phyloP scores from a whole-genome alignment of 345 rosid genomes.

The Citrus inodora region DNA sequence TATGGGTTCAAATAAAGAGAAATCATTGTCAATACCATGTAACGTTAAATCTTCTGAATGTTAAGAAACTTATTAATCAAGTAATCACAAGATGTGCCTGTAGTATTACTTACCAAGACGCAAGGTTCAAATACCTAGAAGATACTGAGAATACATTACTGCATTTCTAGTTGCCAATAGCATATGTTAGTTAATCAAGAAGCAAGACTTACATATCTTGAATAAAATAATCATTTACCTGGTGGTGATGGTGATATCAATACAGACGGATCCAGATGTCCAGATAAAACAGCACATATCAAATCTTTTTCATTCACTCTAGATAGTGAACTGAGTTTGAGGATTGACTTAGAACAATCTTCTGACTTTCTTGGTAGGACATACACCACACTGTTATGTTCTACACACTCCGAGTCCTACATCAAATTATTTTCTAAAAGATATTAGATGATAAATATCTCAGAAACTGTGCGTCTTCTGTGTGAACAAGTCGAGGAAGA shows the following conservation, averaged over 20 bases:
- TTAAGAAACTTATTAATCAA: not conserved
- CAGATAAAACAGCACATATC: constrained; percentile 63
- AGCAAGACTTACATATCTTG: constrained; percentile 3
- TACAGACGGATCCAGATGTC: constrained; percentile 51
- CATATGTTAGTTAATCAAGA: not conserved
- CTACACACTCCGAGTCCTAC: constrained; percentile 51
- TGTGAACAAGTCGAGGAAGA: not conserved
- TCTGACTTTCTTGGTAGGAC: constrained; percentile 56
- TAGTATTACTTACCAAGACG: not conserved
- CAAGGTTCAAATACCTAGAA: not conserved
- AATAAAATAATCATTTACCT: constrained; percentile 36
- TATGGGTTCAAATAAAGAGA: not conserved
- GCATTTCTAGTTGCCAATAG: not conserved
- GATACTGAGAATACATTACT: too few relatives aligned
- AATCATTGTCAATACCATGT: not conserved
- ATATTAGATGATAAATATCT: not conserved
- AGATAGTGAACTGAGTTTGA: constrained; percentile 49
- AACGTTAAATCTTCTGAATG: not conserved
- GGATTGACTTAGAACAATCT: constrained; percentile 38
- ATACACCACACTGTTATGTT: constrained; percentile 36
- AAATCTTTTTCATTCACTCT: constrained; percentile 70
- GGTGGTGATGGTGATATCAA: constrained; percentile 56
- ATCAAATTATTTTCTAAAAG: constrained; percentile 10
- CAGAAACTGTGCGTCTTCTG: not conserved
- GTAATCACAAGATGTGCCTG: not conserved